Conservation (phyloP, 495 filamentous ascomycete species). For the Chaetomium cochliodes region DNA sequence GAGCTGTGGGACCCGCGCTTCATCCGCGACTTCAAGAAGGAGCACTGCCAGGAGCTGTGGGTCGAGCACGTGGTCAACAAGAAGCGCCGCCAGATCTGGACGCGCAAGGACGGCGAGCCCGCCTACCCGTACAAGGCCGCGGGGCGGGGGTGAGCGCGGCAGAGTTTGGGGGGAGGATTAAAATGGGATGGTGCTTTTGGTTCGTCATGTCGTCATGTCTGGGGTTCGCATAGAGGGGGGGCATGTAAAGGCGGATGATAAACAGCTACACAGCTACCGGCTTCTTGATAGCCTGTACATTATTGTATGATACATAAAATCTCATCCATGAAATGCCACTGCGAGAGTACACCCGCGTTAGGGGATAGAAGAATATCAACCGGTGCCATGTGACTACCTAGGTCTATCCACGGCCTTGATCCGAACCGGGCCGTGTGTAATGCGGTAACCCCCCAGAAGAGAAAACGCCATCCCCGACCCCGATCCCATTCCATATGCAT, state of each 20-base stretch:
- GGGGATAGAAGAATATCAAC: neutral
- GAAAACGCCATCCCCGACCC: neutral
- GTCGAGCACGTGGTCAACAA: constrained; percentile 63
- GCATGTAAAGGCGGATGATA: neutral
- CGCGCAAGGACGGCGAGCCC: constrained; percentile 79
- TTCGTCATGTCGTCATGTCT: neutral
- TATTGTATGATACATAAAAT: constrained; percentile 6
- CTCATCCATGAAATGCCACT: neutral
- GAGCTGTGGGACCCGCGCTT: constrained; percentile 96
- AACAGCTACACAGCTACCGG: neutral
- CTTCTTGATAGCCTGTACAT: neutral
- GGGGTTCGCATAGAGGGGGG: neutral
- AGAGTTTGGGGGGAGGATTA: neutral
- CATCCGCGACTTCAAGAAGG: constrained; percentile 68
- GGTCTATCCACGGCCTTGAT: constrained; percentile 14
- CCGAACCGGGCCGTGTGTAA: neutral
- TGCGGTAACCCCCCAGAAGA: neutral
- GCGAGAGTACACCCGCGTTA: neutral
- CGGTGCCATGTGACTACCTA: neutral
- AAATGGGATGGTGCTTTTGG: neutral
- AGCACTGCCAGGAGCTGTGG: constrained; percentile 71
- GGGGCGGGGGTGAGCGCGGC: constrained; percentile 16
- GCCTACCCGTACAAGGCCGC: constrained; percentile 62
- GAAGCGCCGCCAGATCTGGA: constrained; percentile 83
- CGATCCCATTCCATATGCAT: neutral